Evolutionary conservation across 495 filamentous ascomycete genomes (phyloP).

Genomic region (Talaromyces nanjingensis): DNA sequence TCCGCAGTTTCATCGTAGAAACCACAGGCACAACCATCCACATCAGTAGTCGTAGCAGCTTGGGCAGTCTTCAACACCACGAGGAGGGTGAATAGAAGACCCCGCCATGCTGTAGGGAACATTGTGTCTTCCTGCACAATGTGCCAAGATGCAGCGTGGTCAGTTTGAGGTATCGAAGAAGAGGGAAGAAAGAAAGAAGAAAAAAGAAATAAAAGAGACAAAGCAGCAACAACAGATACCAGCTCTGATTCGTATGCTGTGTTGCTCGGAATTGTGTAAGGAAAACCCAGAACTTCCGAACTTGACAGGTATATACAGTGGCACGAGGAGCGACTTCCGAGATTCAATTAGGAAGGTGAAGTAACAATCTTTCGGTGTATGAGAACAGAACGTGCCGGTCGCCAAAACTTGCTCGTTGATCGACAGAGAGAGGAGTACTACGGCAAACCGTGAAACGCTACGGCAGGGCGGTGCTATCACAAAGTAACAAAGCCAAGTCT

Average conservation of each 20-base stretch:
- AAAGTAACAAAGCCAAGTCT: neutral
- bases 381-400: neutral
- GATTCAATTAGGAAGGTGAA: neutral
- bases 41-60: slow-evolving; percentile 1
- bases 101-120: neutral
- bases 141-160: neutral
- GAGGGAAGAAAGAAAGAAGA: neutral
- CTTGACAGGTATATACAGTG: neutral
- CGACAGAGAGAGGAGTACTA: neutral
- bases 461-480: neutral
- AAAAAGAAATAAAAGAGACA: neutral
- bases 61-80: neutral
- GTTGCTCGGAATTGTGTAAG: neutral
- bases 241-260: neutral
- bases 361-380: neutral
- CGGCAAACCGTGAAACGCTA: neutral
- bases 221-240: neutral
- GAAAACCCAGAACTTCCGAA: neutral
- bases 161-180: neutral
- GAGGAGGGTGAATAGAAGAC: neutral
- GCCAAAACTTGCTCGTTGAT: neutral
- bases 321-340: neutral
- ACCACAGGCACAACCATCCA: slow-evolving; percentile 27
- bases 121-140: neutral
- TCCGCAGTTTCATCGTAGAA: slow-evolving; percentile 23